Conservation (phyloP, 73 alveolate species). For the Urostyla sp. region DNA sequence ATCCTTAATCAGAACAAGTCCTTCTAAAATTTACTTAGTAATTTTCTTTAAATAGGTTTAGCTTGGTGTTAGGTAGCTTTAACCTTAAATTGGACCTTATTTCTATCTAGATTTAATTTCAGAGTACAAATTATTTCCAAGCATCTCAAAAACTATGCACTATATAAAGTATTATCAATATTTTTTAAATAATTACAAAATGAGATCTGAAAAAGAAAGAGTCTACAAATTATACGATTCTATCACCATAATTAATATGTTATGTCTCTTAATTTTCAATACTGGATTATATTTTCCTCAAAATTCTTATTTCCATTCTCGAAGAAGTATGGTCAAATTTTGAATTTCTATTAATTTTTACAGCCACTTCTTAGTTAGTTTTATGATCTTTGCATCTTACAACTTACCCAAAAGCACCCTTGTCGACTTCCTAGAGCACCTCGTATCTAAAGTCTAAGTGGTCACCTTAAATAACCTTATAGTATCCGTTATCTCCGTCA, state of each 20-base stretch:
- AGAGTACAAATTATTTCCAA: constrained; percentile 74
- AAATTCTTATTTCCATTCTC: constrained; percentile 67
- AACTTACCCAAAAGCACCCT: constrained; percentile 75
- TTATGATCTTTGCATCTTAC: constrained; percentile 40
- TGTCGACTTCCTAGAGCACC: constrained; percentile 56
- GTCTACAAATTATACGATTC: constrained; percentile 67
- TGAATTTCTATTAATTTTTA: constrained; percentile 46
- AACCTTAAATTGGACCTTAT: too few species aligned
- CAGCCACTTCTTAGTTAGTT: constrained; percentile 30
- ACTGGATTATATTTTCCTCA: constrained; percentile 72
- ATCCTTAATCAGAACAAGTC: not conserved
- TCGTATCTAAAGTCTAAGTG: constrained; percentile 28
- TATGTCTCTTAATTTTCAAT: constrained; percentile 61
- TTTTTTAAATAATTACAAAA: too few species aligned
- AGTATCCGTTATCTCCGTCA: too few species aligned
- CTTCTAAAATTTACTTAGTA: constrained; percentile 59
- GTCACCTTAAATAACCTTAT: too few species aligned
- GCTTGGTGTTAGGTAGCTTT: too few species aligned
- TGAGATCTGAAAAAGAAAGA: constrained; percentile 66
- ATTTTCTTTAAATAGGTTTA: too few species aligned
- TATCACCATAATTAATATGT: constrained; percentile 37
- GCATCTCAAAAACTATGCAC: constrained; percentile 82
- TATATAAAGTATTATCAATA: too few species aligned
- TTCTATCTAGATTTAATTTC: too few species aligned
- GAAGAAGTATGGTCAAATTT: too few species aligned